phyloP scores from a whole-genome alignment of 1,284 basidiomycete species.

The Athelia sp. region DNA sequence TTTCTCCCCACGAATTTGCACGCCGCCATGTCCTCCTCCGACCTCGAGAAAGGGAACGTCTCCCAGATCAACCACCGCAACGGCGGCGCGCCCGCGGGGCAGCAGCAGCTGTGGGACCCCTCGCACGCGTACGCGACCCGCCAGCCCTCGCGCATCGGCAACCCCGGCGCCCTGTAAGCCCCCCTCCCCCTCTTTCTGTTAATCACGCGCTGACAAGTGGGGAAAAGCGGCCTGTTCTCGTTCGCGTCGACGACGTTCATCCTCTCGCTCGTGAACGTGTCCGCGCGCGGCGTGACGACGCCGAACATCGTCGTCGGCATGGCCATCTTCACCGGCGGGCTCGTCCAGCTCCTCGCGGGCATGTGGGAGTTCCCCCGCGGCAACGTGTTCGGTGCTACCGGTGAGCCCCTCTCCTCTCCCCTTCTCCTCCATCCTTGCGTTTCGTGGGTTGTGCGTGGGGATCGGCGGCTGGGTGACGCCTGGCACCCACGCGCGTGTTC shows the following conservation, averaged over 20 bases:
- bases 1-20: background rate
- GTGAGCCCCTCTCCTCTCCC: slow-evolving; percentile 29
- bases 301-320: slow-evolving; percentile 83
- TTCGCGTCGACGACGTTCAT: slow-evolving; percentile 74
- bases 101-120: background rate
- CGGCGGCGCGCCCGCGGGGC: background rate
- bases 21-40: background rate
- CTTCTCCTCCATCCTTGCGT: no score
- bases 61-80: background rate
- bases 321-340: slow-evolving; percentile 79
- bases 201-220: background rate
- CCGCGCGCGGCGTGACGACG: slow-evolving; percentile 41
- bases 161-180: slow-evolving; percentile 49
- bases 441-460: no score
- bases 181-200: background rate
- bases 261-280: slow-evolving; percentile 62
- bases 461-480: no score
- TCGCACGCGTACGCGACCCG: background rate
- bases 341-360: slow-evolving; percentile 71
- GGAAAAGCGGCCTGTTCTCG: slow-evolving; percentile 58
- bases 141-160: slow-evolving; percentile 31
- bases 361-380: slow-evolving; percentile 83
- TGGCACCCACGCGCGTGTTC: no score
- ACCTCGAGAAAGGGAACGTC: background rate
- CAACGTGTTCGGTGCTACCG: slow-evolving; percentile 65